Evolutionary conservation across 2,329 filamentous ascomycete genomes (phyloP).

Genomic region (Neofusicoccum sp.): DNA sequence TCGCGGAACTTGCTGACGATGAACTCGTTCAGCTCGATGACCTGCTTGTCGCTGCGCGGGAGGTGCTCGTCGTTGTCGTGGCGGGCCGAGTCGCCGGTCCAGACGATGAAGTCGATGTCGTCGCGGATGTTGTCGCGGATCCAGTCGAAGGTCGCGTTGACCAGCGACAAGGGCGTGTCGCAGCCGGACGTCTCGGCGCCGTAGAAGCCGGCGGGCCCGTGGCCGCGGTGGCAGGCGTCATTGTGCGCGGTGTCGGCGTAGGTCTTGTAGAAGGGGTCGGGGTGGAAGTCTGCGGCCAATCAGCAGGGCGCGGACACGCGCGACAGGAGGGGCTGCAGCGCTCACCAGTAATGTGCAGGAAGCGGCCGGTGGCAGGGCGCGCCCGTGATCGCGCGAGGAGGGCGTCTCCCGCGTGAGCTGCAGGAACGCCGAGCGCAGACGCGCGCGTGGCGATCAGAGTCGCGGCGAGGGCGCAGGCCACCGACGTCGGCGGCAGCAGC

Average conservation of each 20-base stretch:
- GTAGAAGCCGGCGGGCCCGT: constrained; percentile 76
- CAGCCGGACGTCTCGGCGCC: constrained; percentile 87
- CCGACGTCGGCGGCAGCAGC: constrained; percentile 29
- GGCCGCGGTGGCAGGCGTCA: constrained; percentile 75
- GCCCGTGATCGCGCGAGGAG: neutral
- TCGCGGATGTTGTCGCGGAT: constrained; percentile 76
- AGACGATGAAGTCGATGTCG: constrained; percentile 84
- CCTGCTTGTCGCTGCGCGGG: constrained; percentile 73
- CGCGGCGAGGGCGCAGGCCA: constrained; percentile 33
- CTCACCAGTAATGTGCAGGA: constrained; percentile 85
- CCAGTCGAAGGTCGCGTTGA: constrained; percentile 91
- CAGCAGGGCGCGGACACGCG: neutral
- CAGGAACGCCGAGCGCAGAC: constrained; percentile 8
- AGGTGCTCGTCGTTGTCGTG: constrained; percentile 85
- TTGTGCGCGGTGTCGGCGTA: constrained; percentile 71
- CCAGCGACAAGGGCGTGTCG: constrained; percentile 77
- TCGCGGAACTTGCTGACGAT: constrained; percentile 77
- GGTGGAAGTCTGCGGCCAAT: constrained; percentile 75
- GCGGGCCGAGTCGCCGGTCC: constrained; percentile 88
- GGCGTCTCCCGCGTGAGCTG: constrained; percentile 4
- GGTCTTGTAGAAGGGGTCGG: constrained; percentile 82
- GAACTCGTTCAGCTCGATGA: constrained; percentile 75
- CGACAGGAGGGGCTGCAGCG: neutral
- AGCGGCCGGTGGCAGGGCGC: constrained; percentile 58
- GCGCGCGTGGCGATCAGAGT: constrained; percentile 23